Base-by-base conservation (phyloP, 495 filamentous ascomycete genomes). In the Patellaria atrata region DNA sequence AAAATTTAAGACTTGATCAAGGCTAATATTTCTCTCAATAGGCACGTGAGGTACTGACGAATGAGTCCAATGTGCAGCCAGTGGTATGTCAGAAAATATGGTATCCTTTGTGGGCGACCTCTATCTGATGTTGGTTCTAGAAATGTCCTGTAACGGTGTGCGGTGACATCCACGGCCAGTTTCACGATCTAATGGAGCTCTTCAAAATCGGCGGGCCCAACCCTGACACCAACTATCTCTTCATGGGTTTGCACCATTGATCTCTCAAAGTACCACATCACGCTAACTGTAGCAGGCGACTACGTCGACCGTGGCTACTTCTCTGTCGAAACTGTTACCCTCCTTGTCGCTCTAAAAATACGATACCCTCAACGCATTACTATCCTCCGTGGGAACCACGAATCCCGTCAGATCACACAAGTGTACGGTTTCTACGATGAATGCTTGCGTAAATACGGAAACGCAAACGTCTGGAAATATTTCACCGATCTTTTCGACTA, bases 371-470 rank as follows among this genome's bases (percentile, higher is more conserved):
- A 96, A 54, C 84, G 89, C 40, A 96, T 97, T 60, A 97, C 89
- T 0, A 66, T 97, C 25, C 92, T 97, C 54, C 75, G 89, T 37
- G 89, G 89, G 14, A 97, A 97, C 52, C 89, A 97, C 62, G 89
- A 97, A 54, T 94, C 85, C 8, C 71, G 89, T 23, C 89, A 97
- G 52, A 97, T 97, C 52, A 97, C 89, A 14, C 91, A 81, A 4
- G 89, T 97, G 19, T 97, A 97, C 55, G 89, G 89, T 30, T 97
- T 97, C 64, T 97, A 97, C 62, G 89, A 97, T 50, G 89, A 97
- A 54, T 97, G 89, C 50, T 65, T 94, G 33, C 77, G 91, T 25
- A 97, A 97, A 60, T 97, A 97, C 52, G 89, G 89, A 33, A 89
- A 30, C 55, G 89, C 89, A 43, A 96, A 94, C 54, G 89, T 97